Evolutionary conservation across 192 early-diverging fungal genomes (phyloP).

Genomic region (Piromyces finnis): DNA sequence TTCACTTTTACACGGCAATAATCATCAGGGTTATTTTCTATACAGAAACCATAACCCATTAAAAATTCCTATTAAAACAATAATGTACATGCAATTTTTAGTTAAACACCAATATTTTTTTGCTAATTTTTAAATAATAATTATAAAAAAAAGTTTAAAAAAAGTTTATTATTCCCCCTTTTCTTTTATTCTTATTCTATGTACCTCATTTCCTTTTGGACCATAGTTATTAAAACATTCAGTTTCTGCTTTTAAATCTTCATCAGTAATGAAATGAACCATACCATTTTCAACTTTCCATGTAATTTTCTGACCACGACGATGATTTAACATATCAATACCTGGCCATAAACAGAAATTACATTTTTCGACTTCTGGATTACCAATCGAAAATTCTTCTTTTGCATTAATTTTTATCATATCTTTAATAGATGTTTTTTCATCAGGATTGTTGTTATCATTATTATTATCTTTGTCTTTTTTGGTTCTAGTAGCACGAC

Average conservation of each 20-base stretch:
- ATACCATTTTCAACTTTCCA: constrained; percentile 18
- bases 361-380: neutral
- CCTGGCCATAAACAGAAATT: neutral
- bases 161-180: too few relatives aligned
- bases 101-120: neutral
- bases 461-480: neutral
- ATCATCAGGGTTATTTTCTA: constrained; percentile 30
- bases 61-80: neutral
- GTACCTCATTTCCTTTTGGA: constrained; percentile 58
- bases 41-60: constrained; percentile 51
- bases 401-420: neutral
- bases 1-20: constrained; percentile 37
- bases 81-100: neutral
- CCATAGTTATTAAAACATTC: constrained; percentile 53
- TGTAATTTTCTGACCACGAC: constrained; percentile 25
- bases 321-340: constrained; percentile 46
- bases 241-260: constrained; percentile 11
- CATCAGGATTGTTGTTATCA: neutral
- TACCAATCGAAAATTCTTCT: neutral
- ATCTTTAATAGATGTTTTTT: neutral
- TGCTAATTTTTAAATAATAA: neutral
- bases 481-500: neutral
- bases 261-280: constrained; percentile 20
- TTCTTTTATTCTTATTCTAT: too few relatives aligned
- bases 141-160: neutral